Conservation (phyloP, 495 filamentous ascomycete genomes). For the Annulohypoxylon nitens region DNA sequence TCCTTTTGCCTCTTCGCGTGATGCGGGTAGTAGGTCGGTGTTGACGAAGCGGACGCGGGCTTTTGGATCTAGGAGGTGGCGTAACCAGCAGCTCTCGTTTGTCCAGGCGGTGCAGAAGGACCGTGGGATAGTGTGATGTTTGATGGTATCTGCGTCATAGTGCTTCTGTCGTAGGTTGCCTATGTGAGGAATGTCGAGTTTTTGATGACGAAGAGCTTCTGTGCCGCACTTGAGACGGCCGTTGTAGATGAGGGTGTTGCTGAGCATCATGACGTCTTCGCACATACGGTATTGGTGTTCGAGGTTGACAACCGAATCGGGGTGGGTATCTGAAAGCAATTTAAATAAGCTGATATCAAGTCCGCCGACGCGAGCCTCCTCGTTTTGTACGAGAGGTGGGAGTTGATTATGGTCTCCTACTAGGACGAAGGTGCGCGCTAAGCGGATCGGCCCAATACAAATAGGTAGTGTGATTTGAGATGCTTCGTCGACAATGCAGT, state of each 20-base stretch:
- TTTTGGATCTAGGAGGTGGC: conserved; percentile 75
- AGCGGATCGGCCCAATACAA: conserved; percentile 91
- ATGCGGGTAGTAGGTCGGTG: conserved; percentile 77
- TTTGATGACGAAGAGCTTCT: conserved; percentile 74
- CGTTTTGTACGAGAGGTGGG: conserved; percentile 93
- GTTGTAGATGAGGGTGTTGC: conserved; percentile 92
- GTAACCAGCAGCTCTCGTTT: conserved; percentile 80
- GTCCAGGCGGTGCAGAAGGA: conserved; percentile 67
- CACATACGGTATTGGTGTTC: conserved; percentile 99
- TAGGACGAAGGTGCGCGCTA: conserved; percentile 92
- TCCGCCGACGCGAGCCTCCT: conserved; percentile 85
- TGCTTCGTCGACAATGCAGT: conserved; percentile 98
- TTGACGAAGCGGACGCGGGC: conserved; percentile 87
- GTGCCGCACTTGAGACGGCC: conserved; percentile 92
- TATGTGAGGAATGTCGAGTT: conserved; percentile 67
- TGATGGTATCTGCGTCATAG: conserved; percentile 59
- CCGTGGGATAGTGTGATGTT: conserved; percentile 48
- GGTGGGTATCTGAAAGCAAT: conserved; percentile 87
- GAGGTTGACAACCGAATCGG: conserved; percentile 85
- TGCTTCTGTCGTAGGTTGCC: conserved; percentile 69
- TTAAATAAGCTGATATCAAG: conserved; percentile 95
- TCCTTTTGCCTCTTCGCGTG: conserved; percentile 78
- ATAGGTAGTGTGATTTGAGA: conserved; percentile 97
- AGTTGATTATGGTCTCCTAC: conserved; percentile 97
- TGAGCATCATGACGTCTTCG: conserved; percentile 93